Base-by-base conservation (phyloP, 192 early-diverging fungal genomes). In the Powellomyces hirtus region DNA sequence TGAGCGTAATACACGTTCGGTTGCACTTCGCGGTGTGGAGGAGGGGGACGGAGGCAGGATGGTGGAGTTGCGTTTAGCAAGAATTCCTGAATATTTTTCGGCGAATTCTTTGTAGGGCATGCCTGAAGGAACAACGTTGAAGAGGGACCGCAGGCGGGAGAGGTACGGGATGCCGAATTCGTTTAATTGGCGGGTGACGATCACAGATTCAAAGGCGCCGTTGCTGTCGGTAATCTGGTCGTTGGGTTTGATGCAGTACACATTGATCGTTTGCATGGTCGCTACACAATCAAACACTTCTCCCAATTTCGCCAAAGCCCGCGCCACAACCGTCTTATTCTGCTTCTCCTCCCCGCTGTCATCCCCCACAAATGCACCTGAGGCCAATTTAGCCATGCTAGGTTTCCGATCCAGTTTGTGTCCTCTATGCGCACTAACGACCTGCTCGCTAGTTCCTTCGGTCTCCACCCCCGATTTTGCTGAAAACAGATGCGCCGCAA, bases 341-440 rank as follows among this genome's bases (percentile, higher is more conserved):
- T 10, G 11, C 11, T 10, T n/a, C n/a, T 42, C 40, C 10, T 42
- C 40, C 10, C n/a, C 11, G 10, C n/a, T n/a, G n/a, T 42, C 40
- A 13, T n/a, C n/a, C n/a, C n/a, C n/a, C n/a, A n/a, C n/a, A n/a
- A n/a, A n/a, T n/a, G n/a, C n/a, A n/a, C n/a, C n/a, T n/a, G n/a
- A n/a, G n/a, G n/a, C n/a, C 10, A 10, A n/a, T 42, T 42, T 42
- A 13, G 11, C 11, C 66, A 81, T 83, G 18, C 85, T 86, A 0
- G 91, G 89, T 30, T 85, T 78, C 44, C 88, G 80, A 34, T 81
- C 78, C 0, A 89, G 90, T 46, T 84, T 79, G 4, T 86, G 83
- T 4, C 85, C 84, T 51, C 89, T 67, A 67, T 90, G 88, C 1
- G 91, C 89, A 64, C 81, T 86, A 63, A 91, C 88, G 42, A 92